A percentile compares a stretch with the other conserved stretches of the same genome.
Conservation (phyloP, 2,329 filamentous ascomycete genomes). For the Didymella pinodella region DNA sequence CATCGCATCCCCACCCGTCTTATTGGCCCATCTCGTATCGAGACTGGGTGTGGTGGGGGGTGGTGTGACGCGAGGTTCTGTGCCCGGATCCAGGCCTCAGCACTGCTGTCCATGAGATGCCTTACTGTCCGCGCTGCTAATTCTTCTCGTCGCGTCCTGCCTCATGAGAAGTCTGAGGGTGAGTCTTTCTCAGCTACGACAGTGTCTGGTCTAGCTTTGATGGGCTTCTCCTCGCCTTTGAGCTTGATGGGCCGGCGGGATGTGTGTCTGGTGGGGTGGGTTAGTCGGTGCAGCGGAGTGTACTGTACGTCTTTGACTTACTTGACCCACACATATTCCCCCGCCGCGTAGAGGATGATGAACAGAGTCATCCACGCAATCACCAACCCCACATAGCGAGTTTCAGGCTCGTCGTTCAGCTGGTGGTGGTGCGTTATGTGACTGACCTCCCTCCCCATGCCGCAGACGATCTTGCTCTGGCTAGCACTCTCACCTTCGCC, state of each 20-base stretch:
- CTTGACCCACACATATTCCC: constrained; percentile 34
- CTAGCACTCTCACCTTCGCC: constrained; percentile 13
- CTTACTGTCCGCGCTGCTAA: not conserved
- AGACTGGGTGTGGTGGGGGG: no score
- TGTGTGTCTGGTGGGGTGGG: constrained; percentile 19
- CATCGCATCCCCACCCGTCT: no score
- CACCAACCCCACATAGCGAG: constrained; percentile 30
- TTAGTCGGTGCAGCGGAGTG: constrained; percentile 9
- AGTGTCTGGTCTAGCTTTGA: constrained; percentile 16
- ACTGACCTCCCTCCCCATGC: constrained; percentile 34
- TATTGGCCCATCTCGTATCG: no score
- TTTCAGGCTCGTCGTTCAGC: constrained; percentile 9
- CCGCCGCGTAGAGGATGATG: constrained; percentile 28
- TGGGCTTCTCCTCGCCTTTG: constrained; percentile 33
- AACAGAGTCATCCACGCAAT: constrained; percentile 30
- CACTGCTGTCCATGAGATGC: not conserved
- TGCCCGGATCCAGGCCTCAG: no score
- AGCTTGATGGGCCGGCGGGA: constrained; percentile 29
- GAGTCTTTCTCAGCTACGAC: not conserved
- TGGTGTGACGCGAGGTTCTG: no score
- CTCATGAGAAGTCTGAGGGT: constrained; percentile 6
- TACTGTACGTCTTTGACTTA: constrained; percentile 10
- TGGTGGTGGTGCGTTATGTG: constrained; percentile 13
- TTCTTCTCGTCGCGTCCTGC: not conserved
- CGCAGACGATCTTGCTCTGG: constrained; percentile 37